Evolutionary conservation across 202 grass and related monocot genomes (phyloP).

Genomic region (Miscanthus sacchariflorus): DNA sequence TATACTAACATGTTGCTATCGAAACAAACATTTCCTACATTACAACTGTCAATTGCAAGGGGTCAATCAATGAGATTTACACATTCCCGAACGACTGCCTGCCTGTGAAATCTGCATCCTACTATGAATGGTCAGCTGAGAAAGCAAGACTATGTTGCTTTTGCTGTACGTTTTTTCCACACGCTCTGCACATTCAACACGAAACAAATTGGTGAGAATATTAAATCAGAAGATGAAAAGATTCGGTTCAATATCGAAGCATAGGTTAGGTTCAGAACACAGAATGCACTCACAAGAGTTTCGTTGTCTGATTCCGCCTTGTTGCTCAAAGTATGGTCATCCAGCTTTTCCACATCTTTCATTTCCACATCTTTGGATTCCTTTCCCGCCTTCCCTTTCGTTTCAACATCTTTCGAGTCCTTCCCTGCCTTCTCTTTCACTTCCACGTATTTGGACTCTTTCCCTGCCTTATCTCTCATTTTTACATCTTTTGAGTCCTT

Average conservation of each 20-base stretch:
- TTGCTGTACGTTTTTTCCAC: constrained; percentile 69
- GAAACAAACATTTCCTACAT: constrained; percentile 69
- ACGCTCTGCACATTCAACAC: constrained; percentile 61
- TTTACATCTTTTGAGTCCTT: background rate
- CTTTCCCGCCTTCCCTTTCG: background rate
- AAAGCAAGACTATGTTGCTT: constrained; percentile 66
- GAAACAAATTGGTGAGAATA: constrained; percentile 32
- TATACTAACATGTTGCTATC: constrained; percentile 71
- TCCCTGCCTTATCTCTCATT: background rate
- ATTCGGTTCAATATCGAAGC: constrained; percentile 1
- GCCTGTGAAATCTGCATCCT: constrained; percentile 62
- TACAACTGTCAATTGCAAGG: constrained; percentile 60
- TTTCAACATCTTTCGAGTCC: background rate
- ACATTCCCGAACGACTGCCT: constrained; percentile 48
- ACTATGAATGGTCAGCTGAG: constrained; percentile 54
- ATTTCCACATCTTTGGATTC: background rate
- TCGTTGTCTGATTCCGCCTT: constrained; percentile 79
- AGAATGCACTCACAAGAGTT: constrained; percentile 70
- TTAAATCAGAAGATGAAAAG: constrained; percentile 22
- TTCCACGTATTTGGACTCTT: background rate
- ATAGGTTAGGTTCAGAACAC: background rate
- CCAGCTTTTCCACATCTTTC: constrained; percentile 44
- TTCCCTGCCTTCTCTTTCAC: background rate
- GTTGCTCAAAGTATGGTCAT: constrained; percentile 43
- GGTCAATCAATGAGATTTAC: constrained; percentile 69